phyloP scores from a whole-genome alignment of 2,329 filamentous ascomycete species.

The Fusarium devonianum region DNA sequence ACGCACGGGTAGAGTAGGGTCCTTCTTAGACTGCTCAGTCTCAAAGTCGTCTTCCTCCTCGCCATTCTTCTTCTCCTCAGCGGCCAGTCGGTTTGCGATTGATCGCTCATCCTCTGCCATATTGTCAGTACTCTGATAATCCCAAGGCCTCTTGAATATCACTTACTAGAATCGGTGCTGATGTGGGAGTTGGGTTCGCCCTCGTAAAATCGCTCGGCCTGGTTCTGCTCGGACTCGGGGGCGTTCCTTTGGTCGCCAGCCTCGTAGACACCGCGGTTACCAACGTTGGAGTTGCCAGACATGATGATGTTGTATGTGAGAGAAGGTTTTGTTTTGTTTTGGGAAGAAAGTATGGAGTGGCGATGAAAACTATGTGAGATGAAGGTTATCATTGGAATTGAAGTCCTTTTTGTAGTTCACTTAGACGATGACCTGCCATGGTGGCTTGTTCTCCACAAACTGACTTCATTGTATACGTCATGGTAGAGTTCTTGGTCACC shows the following conservation, averaged over 20 bases:
- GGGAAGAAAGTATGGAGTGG: not conserved
- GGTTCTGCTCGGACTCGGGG: conserved; percentile 58
- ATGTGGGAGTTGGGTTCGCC: conserved; percentile 74
- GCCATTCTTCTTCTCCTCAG: conserved; percentile 59
- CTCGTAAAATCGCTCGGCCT: conserved; percentile 71
- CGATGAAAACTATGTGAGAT: conserved; percentile 7
- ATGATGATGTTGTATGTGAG: conserved; percentile 35
- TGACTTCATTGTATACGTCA: conserved; percentile 45
- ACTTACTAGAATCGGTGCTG: conserved; percentile 75
- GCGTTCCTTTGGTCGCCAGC: conserved; percentile 77
- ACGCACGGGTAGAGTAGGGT: conserved; percentile 66
- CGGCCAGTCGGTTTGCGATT: conserved; percentile 74
- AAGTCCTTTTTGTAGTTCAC: conserved; percentile 33
- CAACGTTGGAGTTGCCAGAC: conserved; percentile 68
- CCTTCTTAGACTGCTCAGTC: conserved; percentile 57
- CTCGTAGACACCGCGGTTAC: conserved; percentile 72
- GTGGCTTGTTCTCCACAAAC: conserved; percentile 35
- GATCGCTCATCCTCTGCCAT: conserved; percentile 71
- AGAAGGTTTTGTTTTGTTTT: not conserved
- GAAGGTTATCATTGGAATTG: not conserved
- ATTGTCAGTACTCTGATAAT: conserved; percentile 23
- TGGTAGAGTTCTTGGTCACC: conserved; percentile 25
- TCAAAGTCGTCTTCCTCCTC: conserved; percentile 56
- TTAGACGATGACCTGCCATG: conserved; percentile 25
- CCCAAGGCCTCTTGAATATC: not conserved